Conservation (phyloP, 106 monocot genomes). For the Phalaenopsis aphrodite region DNA sequence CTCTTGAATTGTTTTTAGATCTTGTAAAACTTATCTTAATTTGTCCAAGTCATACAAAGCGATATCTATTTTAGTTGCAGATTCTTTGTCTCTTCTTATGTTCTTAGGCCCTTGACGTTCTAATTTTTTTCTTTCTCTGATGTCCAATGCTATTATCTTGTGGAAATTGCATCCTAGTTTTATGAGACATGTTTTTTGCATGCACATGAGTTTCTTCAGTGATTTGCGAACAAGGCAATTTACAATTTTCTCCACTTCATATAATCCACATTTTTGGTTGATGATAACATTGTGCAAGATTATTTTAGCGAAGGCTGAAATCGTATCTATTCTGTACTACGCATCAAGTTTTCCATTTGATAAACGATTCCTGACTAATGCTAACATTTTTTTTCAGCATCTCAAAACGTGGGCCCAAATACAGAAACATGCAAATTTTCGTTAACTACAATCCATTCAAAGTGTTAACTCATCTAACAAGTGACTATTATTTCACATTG, state of each 20-base stretch:
- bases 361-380: too few species aligned
- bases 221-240: not conserved
- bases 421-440: too few species aligned
- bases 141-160: not conserved
- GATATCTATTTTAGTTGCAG: not conserved
- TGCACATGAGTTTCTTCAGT: not conserved
- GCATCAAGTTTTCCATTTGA: too few species aligned
- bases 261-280: not conserved
- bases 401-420: too few species aligned
- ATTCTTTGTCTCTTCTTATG: too few species aligned
- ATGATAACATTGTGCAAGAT: not conserved
- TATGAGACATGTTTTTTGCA: not conserved
- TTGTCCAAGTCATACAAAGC: not conserved
- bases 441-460: too few species aligned
- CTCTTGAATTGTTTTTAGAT: not conserved
- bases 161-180: not conserved
- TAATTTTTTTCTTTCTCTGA: not conserved
- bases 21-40: not conserved
- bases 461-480: too few species aligned
- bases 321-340: too few species aligned
- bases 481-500: too few species aligned
- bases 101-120: not conserved
- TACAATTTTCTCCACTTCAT: not conserved
- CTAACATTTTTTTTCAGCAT: too few species aligned
- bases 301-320: not conserved